Conservation (phyloP, 768 basidiomycete species). For the Myochromella boudieri region DNA sequence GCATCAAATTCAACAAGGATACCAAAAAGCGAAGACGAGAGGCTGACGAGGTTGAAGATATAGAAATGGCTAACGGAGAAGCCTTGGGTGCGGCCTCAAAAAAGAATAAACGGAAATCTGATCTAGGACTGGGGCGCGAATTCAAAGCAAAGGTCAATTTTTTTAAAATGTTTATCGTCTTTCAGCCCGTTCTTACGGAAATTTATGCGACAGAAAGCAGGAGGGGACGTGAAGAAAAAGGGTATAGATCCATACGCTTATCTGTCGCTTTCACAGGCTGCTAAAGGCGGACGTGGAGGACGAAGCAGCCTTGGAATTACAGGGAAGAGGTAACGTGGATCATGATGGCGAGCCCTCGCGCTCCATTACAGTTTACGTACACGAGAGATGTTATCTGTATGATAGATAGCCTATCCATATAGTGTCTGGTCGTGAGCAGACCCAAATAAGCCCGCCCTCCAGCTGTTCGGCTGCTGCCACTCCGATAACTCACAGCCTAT, state of each 20-base stretch:
- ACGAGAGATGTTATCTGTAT: not conserved
- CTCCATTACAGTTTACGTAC: not conserved
- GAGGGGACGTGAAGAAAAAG: conserved; percentile 88
- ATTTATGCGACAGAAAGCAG: conserved; percentile 70
- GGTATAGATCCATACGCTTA: conserved; percentile 94
- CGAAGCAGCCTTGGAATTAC: conserved; percentile 52
- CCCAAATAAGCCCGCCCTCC: conserved; percentile 70
- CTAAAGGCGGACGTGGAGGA: conserved; percentile 54
- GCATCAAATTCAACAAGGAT: conserved; percentile 94
- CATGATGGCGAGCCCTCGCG: too few species aligned
- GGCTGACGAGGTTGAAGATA: conserved; percentile 60
- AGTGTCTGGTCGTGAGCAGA: conserved; percentile 71
- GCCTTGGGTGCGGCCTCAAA: conserved; percentile 40
- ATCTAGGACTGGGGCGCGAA: conserved; percentile 68
- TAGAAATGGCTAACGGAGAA: conserved; percentile 78
- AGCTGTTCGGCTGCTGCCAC: conserved; percentile 69
- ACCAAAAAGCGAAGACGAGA: conserved; percentile 89
- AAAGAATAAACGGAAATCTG: conserved; percentile 55
- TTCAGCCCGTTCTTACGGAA: conserved; percentile 9
- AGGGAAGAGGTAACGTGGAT: conserved; percentile 50
- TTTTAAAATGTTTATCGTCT: conserved; percentile 2
- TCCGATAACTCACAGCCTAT: conserved; percentile 36
- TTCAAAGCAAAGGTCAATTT: conserved; percentile 92
- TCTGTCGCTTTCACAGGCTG: conserved; percentile 78
- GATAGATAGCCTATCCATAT: conserved; percentile 47